Percentiles rank a stretch among this genome's conserved stretches.
These are phyloP conservation scores for Tolypocladium sp. DNA, from an alignment of 2,329 filamentous ascomycete species.

Conservation along the genomic window DNA sequence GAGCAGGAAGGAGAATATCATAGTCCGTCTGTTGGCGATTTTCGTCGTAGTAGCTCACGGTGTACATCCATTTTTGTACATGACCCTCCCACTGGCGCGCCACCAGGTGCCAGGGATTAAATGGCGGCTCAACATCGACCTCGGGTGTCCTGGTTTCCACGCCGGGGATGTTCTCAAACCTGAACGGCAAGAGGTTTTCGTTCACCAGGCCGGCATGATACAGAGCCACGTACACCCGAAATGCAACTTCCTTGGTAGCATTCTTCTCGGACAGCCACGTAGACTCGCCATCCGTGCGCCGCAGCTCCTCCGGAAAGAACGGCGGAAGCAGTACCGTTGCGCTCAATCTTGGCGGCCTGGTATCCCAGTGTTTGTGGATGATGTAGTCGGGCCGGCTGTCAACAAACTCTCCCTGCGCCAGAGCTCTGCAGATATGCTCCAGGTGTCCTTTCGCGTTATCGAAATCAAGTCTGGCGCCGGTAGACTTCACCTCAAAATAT, in stretches of 20 bases:
- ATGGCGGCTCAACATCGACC: slow-evolving; percentile 24
- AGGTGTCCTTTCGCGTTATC: slow-evolving; percentile 69
- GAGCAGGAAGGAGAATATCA: slow-evolving; percentile 32
- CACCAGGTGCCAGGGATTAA: slow-evolving; percentile 38
- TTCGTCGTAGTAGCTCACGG: slow-evolving; percentile 24
- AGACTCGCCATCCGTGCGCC: slow-evolving; percentile 11
- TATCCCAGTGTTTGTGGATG: slow-evolving; percentile 28
- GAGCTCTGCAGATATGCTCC: slow-evolving; percentile 65
- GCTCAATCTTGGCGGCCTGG: slow-evolving; percentile 22
- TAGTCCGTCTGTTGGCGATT: slow-evolving; percentile 21
- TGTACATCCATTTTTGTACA: slow-evolving; percentile 13
- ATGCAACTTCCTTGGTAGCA: slow-evolving; percentile 73
- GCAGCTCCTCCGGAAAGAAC: slow-evolving; percentile 45
- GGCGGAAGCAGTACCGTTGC: slow-evolving; percentile 64
- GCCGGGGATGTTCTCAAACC: slow-evolving; percentile 28
- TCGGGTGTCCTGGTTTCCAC: slow-evolving; percentile 27
- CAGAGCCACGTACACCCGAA: slow-evolving; percentile 66
- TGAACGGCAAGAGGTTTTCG: slow-evolving; percentile 64
- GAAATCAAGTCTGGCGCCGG: slow-evolving; percentile 58
- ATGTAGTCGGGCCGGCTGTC: slow-evolving; percentile 62
- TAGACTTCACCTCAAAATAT: slow-evolving; percentile 28
- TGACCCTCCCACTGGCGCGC: slow-evolving; percentile 30
- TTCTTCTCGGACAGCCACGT: slow-evolving; percentile 64
- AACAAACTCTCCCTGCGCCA: slow-evolving; percentile 50
- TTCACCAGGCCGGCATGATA: slow-evolving; percentile 65